Evolutionary conservation across 768 basidiomycete genomes (phyloP).

Genomic region (Boletus coccyginus): DNA sequence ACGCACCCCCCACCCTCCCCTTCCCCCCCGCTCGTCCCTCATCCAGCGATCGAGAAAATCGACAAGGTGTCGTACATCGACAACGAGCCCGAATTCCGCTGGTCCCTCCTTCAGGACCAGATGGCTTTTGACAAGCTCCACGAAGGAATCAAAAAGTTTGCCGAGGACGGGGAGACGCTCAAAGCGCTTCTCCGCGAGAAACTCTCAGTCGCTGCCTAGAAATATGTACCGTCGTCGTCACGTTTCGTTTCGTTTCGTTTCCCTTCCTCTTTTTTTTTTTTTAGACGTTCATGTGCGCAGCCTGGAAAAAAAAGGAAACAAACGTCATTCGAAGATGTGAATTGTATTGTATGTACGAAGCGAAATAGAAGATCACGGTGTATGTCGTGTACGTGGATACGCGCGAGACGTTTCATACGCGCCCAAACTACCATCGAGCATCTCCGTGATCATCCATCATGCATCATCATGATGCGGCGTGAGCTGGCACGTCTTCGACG

Average conservation of each 20-base stretch:
- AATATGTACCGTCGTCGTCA: no score
- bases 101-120: constrained; percentile 85
- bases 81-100: constrained; percentile 96
- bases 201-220: constrained; percentile 31
- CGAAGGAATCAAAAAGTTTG: constrained; percentile 98
- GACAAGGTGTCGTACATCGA: constrained; percentile 84
- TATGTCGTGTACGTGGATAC: neutral
- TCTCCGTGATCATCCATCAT: neutral
- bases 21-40: neutral
- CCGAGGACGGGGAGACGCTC: constrained; percentile 89
- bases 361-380: neutral
- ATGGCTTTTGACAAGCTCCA: constrained; percentile 99
- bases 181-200: constrained; percentile 77
- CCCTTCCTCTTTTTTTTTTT: neutral
- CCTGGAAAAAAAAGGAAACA: neutral
- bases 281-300: neutral
- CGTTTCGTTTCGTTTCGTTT: neutral
- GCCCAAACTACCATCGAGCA: neutral
- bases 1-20: neutral
- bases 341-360: neutral
- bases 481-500: neutral
- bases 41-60: constrained; percentile 50
- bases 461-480: no score
- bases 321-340: neutral
- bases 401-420: neutral